Conservation (phyloP, 768 basidiomycete genomes). For the Glaciozyma antarctica region DNA sequence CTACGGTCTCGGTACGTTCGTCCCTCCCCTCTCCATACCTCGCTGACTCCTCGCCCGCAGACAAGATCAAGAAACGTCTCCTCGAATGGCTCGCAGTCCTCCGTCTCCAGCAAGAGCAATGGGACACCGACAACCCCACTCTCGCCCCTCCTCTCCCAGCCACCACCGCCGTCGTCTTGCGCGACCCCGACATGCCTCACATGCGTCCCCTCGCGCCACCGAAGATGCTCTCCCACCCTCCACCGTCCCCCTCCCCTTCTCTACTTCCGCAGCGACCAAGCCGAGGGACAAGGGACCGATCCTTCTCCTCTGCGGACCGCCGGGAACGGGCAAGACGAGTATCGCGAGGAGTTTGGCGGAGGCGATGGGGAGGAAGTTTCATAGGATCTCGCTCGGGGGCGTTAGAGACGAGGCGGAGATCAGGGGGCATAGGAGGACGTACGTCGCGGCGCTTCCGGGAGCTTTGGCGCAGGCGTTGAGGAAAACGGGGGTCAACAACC, state of each 20-base stretch:
- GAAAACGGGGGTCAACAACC: conserved; percentile 69
- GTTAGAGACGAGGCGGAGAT: conserved; percentile 87
- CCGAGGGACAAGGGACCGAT: conserved; percentile 31
- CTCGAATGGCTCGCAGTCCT: conserved; percentile 89
- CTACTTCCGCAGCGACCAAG: not conserved
- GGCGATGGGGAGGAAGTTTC: conserved; percentile 73
- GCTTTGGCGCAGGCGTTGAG: conserved; percentile 74
- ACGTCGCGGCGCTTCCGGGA: conserved; percentile 46
- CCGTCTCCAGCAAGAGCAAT: conserved; percentile 44
- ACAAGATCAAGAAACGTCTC: conserved; percentile 80
- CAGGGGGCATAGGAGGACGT: conserved; percentile 69
- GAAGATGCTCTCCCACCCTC: too few relatives aligned
- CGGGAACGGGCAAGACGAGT: conserved; percentile 84
- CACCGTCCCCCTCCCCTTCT: not conserved
- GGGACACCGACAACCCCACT: conserved; percentile 39
- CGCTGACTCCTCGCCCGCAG: conserved; percentile 35
- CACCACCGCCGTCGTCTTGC: conserved; percentile 10
- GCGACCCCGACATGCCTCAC: not conserved
- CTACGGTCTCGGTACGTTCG: conserved; percentile 53
- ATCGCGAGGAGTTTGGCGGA: conserved; percentile 80
- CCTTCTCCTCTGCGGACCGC: conserved; percentile 52
- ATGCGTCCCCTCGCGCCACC: not conserved
- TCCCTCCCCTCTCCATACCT: not conserved
- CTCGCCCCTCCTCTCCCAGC: conserved; percentile 3
- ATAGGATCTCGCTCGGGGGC: conserved; percentile 83